Evolutionary conservation across 1,284 basidiomycete genomes (phyloP).

Genomic region (Ustilago shanxiensis): DNA sequence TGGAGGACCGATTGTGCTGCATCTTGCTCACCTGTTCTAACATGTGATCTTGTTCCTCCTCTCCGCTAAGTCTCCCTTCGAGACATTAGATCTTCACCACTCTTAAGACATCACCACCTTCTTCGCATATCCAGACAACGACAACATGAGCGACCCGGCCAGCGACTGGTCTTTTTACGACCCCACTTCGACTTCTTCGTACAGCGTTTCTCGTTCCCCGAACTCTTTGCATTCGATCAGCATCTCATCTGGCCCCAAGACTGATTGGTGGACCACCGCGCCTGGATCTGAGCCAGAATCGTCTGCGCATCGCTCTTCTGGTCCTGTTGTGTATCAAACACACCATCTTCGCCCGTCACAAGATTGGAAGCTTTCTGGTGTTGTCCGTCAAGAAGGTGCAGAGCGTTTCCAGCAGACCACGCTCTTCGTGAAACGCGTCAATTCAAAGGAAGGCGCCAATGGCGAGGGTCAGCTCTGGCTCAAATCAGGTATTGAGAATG

Average conservation of each 20-base stretch:
- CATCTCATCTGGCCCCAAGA: conserved; percentile 20
- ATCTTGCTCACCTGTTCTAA: no score
- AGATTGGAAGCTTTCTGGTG: conserved; percentile 22
- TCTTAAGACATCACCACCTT: no score
- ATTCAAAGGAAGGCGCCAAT: not conserved
- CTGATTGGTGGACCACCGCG: conserved; percentile 47
- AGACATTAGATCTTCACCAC: no score
- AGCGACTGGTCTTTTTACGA: conserved; percentile 37
- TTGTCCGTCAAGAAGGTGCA: conserved; percentile 15
- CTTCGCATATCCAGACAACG: no score
- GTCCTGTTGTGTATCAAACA: conserved; percentile 25
- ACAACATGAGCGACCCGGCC: not conserved
- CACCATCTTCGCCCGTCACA: not conserved
- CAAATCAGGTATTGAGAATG: conserved; percentile 40
- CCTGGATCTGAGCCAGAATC: conserved; percentile 30
- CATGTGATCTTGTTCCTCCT: no score
- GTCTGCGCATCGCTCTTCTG: conserved; percentile 30
- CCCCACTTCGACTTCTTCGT: conserved; percentile 18
- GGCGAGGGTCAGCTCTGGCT: conserved; percentile 28
- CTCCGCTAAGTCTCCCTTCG: no score
- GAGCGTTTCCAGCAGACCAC: conserved; percentile 47
- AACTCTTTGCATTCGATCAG: not conserved
- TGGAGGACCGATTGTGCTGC: no score
- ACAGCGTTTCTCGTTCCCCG: conserved; percentile 7
- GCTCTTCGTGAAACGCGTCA: conserved; percentile 21